Base-by-base conservation (phyloP, 2,329 filamentous ascomycete species). In the Ustilaginoidea virens region DNA sequence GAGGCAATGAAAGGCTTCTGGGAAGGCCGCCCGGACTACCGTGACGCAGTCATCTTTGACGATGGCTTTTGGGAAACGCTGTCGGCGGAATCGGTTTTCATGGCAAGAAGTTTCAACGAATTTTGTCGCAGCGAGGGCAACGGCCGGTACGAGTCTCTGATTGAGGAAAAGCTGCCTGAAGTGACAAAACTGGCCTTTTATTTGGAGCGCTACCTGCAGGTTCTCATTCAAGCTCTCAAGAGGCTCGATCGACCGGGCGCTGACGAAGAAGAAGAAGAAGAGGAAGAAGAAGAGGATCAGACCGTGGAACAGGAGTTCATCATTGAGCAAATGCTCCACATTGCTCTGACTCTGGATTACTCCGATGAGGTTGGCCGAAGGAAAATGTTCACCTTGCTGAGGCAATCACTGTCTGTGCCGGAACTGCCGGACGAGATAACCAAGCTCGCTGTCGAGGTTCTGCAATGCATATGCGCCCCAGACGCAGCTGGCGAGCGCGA, bases 1-100 rank as follows among this genome's bases (percentile, higher is more conserved):
- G 81, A 94, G 47, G 90, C 90, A 1, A 94, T 98, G 86, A 78
- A 72, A 36, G 81, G 83, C 27, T 96, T 98, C 53, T 98, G 90
- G 90, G 80, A 90, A 40, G 82, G 86, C 4, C 74, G 90, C 12
- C 80, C 82, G 3, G 80, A 90, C 47, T 86, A 86, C 44, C 63
- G 76, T 29, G 76, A 86, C 30, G 71, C 68, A 17, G 65, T 85
- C 30, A 63, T 57, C 15, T 83, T 90, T 38, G 69, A 78, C 37
- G 74, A 86, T 41, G 58, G 62, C 11, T 87, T 81, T 52, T 92
- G 80, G 78, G 74, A 85, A 42, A 80, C 79, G 2, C 58, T 90
- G 9, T 78, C 76, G 1, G 79, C 85, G 2, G 86, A 96, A 49
- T 80, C 82, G 1, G 77, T 83, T 0, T 98, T 98, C 46, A 73